Conservation (phyloP, 495 filamentous ascomycete species). For the Hypoxylon lienhwacheense region DNA sequence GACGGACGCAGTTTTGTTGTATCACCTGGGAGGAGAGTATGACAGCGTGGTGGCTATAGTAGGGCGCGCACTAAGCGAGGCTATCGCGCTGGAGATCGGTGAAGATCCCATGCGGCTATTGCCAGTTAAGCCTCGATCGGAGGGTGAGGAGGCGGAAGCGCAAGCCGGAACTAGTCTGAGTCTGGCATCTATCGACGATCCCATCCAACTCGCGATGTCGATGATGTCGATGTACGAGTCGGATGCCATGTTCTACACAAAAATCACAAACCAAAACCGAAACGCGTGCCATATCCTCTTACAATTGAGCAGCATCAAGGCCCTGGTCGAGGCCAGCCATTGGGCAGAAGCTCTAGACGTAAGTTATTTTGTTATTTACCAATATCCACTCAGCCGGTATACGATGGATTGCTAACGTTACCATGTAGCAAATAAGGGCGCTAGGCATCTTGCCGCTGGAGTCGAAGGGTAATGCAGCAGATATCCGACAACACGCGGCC, state of each 20-base stretch:
- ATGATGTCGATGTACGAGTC: conserved; percentile 80
- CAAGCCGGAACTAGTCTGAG: conserved; percentile 66
- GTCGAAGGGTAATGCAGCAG: conserved; percentile 67
- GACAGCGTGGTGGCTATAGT: conserved; percentile 86
- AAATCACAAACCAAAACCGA: conserved; percentile 66
- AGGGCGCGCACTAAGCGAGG: conserved; percentile 87
- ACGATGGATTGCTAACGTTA: conserved; percentile 25
- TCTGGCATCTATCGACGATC: conserved; percentile 84
- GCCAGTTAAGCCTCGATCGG: conserved; percentile 69
- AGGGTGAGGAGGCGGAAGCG: conserved; percentile 36
- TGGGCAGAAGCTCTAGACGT: conserved; percentile 85
- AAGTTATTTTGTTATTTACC: conserved; percentile 47
- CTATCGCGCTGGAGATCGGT: conserved; percentile 78
- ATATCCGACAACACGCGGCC: conserved; percentile 73
- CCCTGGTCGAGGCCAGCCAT: conserved; percentile 63
- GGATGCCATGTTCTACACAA: conserved; percentile 71
- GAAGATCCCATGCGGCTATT: conserved; percentile 72
- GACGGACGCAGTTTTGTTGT: conserved; percentile 90
- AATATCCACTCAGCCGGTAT: not conserved
- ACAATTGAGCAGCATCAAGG: conserved; percentile 76
- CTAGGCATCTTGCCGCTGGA: conserved; percentile 78
- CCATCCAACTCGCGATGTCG: conserved; percentile 71
- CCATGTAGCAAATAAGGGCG: conserved; percentile 64
- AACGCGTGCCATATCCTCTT: conserved; percentile 72
- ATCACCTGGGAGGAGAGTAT: conserved; percentile 92